These are phyloP conservation scores for Kazachstania africana DNA, from an alignment of 805 yeast genomes.

Conservation along the genomic window DNA sequence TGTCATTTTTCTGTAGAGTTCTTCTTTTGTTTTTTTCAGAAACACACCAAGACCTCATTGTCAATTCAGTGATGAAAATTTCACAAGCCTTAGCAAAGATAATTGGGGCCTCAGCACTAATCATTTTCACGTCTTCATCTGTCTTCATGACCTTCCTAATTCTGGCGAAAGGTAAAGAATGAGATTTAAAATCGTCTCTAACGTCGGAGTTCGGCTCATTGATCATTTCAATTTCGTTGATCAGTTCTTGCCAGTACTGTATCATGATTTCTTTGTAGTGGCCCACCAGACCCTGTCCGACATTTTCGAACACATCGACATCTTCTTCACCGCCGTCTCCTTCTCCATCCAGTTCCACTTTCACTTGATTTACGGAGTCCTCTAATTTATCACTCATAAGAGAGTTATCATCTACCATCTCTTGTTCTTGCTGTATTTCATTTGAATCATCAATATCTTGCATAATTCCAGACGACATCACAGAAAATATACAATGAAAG, in stretches of 20 bases:
- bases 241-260: slow-evolving; percentile 95
- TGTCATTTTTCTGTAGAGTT: slow-evolving; percentile 86
- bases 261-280: slow-evolving; percentile 79
- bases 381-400: no score
- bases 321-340: slow-evolving; percentile 22
- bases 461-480: no score
- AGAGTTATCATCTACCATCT: no score
- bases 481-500: no score
- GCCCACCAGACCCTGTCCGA: slow-evolving; percentile 84
- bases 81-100: slow-evolving; percentile 97
- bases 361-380: no score
- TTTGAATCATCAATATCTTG: no score
- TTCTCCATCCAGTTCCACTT: no score
- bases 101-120: slow-evolving; percentile 96
- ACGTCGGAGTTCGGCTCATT: slow-evolving; percentile 46
- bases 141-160: slow-evolving; percentile 97
- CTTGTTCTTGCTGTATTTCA: no score
- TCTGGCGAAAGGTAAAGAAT: slow-evolving; percentile 89
- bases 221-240: slow-evolving; percentile 51
- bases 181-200: slow-evolving; percentile 85
- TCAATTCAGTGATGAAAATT: slow-evolving; percentile 87
- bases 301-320: slow-evolving; percentile 63
- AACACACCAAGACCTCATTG: slow-evolving; percentile 98
- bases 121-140: slow-evolving; percentile 95
- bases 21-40: slow-evolving; percentile 94